Conservation (phyloP, 331 rosid genomes). For the Pyracantha coccinea region DNA sequence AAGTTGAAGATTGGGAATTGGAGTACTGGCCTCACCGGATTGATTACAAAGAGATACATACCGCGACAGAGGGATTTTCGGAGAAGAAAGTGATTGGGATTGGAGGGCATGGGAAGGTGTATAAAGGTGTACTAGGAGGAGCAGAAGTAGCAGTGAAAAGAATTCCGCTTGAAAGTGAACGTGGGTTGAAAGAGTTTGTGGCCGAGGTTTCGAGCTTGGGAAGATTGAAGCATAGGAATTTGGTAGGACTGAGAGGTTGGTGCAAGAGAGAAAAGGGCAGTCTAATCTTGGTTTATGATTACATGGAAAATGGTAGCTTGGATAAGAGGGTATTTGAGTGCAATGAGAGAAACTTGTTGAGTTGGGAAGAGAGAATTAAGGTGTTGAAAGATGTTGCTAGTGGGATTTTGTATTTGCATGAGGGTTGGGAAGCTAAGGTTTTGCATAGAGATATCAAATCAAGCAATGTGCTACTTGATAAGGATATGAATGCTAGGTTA, state of each 20-base stretch:
- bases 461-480: neutral
- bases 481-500: neutral
- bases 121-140: neutral
- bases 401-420: neutral
- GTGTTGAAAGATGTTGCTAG: too few relatives aligned
- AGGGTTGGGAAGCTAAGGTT: neutral
- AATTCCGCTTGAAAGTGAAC: neutral
- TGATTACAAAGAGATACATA: slow-evolving; percentile 41
- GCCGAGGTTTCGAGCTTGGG: neutral
- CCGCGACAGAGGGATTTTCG: slow-evolving; percentile 40
- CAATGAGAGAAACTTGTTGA: neutral
- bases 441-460: neutral
- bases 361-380: neutral
- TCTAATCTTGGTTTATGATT: neutral
- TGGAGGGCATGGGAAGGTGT: neutral
- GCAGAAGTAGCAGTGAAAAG: neutral
- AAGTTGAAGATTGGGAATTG: slow-evolving; percentile 86
- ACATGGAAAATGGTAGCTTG: neutral
- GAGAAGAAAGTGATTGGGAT: slow-evolving; percentile 29
- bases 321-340: neutral
- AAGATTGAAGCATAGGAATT: neutral
- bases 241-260: neutral
- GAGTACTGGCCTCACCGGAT: slow-evolving; percentile 90
- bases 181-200: neutral
- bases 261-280: neutral